A percentile compares a stretch with the other conserved stretches of the same genome.
Conservation (phyloP, 176 grass and related monocot genomes). For the Dendrocalamus sinicus region DNA sequence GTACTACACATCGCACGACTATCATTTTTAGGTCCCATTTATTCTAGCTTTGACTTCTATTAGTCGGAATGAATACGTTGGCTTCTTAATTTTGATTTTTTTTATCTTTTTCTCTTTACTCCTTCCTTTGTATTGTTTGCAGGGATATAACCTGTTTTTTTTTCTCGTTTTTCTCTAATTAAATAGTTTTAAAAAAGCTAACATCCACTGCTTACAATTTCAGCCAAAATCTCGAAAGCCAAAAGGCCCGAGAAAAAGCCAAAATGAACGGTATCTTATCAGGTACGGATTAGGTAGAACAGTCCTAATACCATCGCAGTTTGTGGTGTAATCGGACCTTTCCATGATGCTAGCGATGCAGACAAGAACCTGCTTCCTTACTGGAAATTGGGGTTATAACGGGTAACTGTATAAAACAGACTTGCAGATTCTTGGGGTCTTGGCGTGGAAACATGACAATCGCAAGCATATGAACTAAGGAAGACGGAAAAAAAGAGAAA, state of each 20-base stretch:
- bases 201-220: too few relatives aligned
- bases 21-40: neutral
- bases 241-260: too few relatives aligned
- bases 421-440: neutral
- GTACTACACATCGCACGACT: neutral
- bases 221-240: too few relatives aligned
- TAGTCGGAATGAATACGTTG: too few relatives aligned
- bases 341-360: neutral
- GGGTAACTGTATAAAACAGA: neutral
- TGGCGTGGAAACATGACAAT: neutral
- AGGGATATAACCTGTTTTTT: too few relatives aligned
- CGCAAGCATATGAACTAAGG: neutral
- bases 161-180: too few relatives aligned
- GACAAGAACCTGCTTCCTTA: neutral
- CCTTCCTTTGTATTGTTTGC: too few relatives aligned
- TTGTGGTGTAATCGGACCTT: neutral
- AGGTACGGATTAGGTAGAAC: neutral
- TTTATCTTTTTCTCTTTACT: fast-evolving
- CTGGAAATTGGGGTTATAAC: neutral
- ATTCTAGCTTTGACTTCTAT: too few relatives aligned
- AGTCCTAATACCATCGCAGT: neutral
- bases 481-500: neutral
- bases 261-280: too few relatives aligned
- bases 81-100: too few relatives aligned
- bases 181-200: too few relatives aligned